Evolutionary conservation across 768 basidiomycete genomes (phyloP).

Genomic region (Boletus reticuloceps): DNA sequence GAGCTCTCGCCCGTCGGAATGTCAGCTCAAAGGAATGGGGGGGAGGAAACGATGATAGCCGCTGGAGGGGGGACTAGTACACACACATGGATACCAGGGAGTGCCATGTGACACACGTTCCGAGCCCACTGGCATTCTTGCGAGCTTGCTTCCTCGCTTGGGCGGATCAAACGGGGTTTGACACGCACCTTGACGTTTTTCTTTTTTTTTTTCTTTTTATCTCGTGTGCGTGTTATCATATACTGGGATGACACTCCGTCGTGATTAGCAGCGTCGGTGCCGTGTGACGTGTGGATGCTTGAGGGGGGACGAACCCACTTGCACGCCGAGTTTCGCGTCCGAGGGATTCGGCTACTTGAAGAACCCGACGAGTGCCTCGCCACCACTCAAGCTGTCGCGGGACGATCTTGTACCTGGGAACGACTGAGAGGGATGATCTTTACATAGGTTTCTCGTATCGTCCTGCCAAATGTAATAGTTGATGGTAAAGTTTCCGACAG

Average conservation of each 20-base stretch:
- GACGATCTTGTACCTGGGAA: slow-evolving; percentile 7
- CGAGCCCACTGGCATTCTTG: not conserved
- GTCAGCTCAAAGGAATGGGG: too few species aligned
- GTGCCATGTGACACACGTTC: not conserved
- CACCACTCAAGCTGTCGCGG: slow-evolving; percentile 1
- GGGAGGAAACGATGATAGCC: too few species aligned
- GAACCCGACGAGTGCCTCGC: not conserved
- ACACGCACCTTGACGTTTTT: not conserved
- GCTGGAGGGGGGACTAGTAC: not conserved
- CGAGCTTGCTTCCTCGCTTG: not conserved
- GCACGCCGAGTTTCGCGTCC: not conserved
- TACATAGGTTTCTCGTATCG: not conserved
- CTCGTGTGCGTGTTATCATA: too few species aligned
- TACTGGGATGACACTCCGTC: not conserved
- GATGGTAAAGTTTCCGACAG: slow-evolving; percentile 13
- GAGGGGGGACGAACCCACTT: too few species aligned
- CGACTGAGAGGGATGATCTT: slow-evolving; percentile 1
- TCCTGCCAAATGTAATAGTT: not conserved
- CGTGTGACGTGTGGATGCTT: not conserved
- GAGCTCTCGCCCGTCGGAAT: too few species aligned
- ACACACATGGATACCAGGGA: too few species aligned
- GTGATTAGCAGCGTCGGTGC: not conserved
- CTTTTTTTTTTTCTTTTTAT: too few species aligned
- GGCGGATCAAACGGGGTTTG: not conserved
- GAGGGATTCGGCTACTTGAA: slow-evolving; percentile 1